phyloP scores from a whole-genome alignment of 176 grass and related monocot genomes.

The Ampelocalamus luodianensis region DNA sequence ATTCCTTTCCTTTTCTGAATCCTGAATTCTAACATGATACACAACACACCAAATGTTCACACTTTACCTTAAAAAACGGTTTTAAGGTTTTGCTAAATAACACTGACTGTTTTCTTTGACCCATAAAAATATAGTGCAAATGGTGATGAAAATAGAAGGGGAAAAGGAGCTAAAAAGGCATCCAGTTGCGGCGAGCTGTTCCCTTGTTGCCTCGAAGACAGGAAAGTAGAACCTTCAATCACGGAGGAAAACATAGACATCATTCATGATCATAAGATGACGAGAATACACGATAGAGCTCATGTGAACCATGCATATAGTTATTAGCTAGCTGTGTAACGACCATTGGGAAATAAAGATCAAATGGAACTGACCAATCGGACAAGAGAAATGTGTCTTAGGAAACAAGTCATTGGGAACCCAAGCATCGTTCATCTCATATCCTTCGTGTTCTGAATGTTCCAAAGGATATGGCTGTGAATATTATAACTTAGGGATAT shows the following conservation, averaged over 20 bases:
- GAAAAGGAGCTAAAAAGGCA: background rate
- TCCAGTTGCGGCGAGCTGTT: background rate
- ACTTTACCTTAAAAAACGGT: background rate
- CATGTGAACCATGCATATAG: conserved; percentile 9
- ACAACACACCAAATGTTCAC: background rate
- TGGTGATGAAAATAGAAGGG: too few relatives aligned
- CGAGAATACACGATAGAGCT: background rate
- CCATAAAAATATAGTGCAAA: too few relatives aligned
- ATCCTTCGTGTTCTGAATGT: background rate
- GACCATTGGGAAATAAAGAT: conserved; percentile 6
- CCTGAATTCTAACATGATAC: background rate
- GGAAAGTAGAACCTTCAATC: conserved; percentile 30
- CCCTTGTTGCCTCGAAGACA: background rate
- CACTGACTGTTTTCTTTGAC: too few relatives aligned
- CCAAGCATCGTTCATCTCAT: background rate
- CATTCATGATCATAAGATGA: background rate
- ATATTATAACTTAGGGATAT: background rate
- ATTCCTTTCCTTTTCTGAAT: conserved; percentile 12
- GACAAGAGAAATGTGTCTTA: conserved; percentile 9
- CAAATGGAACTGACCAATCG: background rate
- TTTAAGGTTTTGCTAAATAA: too few relatives aligned
- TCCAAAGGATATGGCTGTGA: background rate
- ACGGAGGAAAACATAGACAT: conserved; percentile 41
- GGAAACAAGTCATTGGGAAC: conserved; percentile 14
- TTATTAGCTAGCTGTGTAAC: background rate